Percentiles rank a stretch among this genome's conserved stretches.
Evolutionary conservation across 495 filamentous ascomycete genomes (phyloP).

Genomic region (Xylaria grammica): DNA sequence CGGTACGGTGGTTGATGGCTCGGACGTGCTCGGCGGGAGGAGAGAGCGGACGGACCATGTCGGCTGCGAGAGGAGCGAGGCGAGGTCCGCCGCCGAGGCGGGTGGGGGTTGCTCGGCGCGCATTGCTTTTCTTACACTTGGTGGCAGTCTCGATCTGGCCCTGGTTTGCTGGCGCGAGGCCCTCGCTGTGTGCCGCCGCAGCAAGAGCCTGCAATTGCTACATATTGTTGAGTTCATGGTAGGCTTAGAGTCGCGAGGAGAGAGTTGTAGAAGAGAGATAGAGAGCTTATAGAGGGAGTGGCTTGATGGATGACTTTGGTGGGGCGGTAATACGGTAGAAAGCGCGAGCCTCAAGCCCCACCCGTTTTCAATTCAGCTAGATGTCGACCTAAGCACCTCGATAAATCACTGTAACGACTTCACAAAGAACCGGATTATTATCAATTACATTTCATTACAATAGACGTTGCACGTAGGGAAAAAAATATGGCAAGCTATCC

Average conservation of each 20-base stretch:
- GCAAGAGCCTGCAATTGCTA: slow-evolving; percentile 27
- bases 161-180: neutral
- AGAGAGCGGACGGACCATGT: slow-evolving; percentile 87
- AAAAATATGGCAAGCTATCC: no score
- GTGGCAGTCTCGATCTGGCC: slow-evolving; percentile 5
- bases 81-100: slow-evolving; percentile 1
- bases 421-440: no score
- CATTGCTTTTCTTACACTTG: slow-evolving; percentile 24
- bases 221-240: slow-evolving; percentile 34
- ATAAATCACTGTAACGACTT: no score
- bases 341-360: no score
- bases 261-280: neutral
- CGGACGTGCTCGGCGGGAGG: slow-evolving; percentile 56
- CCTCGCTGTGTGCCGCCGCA: slow-evolving; percentile 23
- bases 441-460: no score
- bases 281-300: no score
- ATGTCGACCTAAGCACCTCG: no score
- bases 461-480: no score
- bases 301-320: no score
- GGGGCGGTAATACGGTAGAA: no score
- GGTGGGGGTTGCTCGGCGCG: neutral
- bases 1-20: slow-evolving; percentile 50
- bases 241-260: slow-evolving; percentile 25
- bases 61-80: slow-evolving; percentile 66
- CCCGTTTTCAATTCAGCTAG: no score